phyloP scores from a whole-genome alignment of 805 yeast genomes.

The Metschnikowia colocasiae region DNA sequence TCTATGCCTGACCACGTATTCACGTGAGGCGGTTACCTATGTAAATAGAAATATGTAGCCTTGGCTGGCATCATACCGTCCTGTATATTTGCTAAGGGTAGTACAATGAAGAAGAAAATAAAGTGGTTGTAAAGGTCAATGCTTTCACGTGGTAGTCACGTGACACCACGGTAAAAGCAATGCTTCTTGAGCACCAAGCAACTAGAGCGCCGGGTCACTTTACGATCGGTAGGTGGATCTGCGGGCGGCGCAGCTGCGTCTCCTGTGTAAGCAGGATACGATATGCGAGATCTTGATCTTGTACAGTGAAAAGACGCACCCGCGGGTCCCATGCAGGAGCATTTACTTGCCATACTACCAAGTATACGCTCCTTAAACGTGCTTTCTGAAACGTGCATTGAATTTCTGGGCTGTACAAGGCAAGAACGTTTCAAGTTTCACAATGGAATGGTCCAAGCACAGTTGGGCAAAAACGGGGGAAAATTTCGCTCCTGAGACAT shows the following conservation, averaged over 20 bases:
- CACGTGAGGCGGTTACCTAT: not conserved
- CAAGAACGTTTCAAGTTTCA: not conserved
- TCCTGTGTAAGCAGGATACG: not conserved
- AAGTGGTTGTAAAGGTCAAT: not conserved
- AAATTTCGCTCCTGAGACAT: not conserved
- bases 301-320: not conserved
- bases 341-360: not conserved
- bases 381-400: not conserved
- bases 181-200: not conserved
- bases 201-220: not conserved
- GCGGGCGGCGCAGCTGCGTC: not conserved
- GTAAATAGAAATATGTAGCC: not conserved
- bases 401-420: not conserved
- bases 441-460: not conserved
- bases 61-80: not conserved
- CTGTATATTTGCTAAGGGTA: not conserved
- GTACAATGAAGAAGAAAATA: not conserved
- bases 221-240: not conserved
- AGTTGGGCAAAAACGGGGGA: not conserved
- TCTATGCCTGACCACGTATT: not conserved
- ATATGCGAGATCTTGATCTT: conserved; percentile 3
- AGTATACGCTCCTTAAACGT: not conserved
- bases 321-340: not conserved
- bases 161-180: not conserved
- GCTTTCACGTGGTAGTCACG: not conserved